phyloP scores from a whole-genome alignment of 2,329 filamentous ascomycete genomes.

The Ophiocordyceps camponoti-leonardi region DNA sequence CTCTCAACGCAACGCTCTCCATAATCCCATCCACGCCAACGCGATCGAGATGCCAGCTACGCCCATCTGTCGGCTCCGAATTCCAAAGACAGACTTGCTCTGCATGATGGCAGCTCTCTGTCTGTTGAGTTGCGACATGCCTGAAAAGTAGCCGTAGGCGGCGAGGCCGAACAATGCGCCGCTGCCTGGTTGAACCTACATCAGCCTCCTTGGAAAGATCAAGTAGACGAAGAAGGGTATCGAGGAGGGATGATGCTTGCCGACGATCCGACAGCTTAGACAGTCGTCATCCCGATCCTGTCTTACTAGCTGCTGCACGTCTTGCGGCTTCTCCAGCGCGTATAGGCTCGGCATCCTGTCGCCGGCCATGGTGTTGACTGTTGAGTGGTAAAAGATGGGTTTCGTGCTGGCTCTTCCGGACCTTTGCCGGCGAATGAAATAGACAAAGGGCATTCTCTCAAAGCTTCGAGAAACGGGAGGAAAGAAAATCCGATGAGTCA shows the following conservation, averaged over 20 bases:
- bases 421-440: neutral
- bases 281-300: slow-evolving; percentile 48
- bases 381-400: neutral
- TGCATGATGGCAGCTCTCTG: slow-evolving; percentile 49
- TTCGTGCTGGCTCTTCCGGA: neutral
- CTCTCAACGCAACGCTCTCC: slow-evolving; percentile 41
- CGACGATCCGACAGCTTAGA: slow-evolving; percentile 51
- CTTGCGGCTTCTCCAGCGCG: slow-evolving; percentile 41
- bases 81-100: slow-evolving; percentile 54
- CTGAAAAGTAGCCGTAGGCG: slow-evolving; percentile 61
- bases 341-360: slow-evolving; percentile 31
- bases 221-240: neutral
- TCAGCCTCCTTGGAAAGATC: neutral
- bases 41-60: slow-evolving; percentile 51
- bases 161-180: slow-evolving; percentile 60
- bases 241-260: slow-evolving; percentile 23
- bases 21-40: slow-evolving; percentile 54
- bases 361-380: slow-evolving; percentile 12
- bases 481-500: no score
- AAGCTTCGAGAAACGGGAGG: no score
- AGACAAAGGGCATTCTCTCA: no score
- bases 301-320: slow-evolving; percentile 38
- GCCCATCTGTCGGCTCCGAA: slow-evolving; percentile 50
- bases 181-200: slow-evolving; percentile 34
- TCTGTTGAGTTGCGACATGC: slow-evolving; percentile 51